A percentile compares a stretch with the other conserved stretches of the same genome.
Evolutionary conservation across 768 basidiomycete species (phyloP).

Genomic region (Obba rivulosa): DNA sequence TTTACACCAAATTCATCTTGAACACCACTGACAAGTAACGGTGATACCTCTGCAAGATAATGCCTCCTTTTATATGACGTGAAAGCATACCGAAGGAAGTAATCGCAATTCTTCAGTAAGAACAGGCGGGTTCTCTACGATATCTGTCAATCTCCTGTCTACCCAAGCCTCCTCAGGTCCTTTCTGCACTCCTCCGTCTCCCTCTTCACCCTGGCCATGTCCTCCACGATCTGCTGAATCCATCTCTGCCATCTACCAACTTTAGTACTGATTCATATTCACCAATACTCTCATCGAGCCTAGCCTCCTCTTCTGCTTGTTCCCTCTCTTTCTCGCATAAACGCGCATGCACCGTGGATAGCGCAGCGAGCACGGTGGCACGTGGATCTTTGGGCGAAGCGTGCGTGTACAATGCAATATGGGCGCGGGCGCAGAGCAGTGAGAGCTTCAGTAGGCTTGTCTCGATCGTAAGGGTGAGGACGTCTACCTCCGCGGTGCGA

Average conservation of each 20-base stretch:
- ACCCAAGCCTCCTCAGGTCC: slow-evolving; percentile 46
- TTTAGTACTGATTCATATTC: slow-evolving; percentile 37
- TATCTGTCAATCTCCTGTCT: slow-evolving; percentile 41
- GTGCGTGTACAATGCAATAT: slow-evolving; percentile 35
- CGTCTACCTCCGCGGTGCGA: slow-evolving; percentile 32
- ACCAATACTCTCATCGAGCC: slow-evolving; percentile 33
- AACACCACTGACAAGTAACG: slow-evolving; percentile 51
- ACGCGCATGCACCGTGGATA: slow-evolving; percentile 26
- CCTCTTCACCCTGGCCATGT: slow-evolving; percentile 41
- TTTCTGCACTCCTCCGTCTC: slow-evolving; percentile 45
- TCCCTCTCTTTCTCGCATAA: slow-evolving; percentile 31
- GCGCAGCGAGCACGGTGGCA: slow-evolving; percentile 28
- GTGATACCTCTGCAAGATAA: too few species aligned
- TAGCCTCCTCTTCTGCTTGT: slow-evolving; percentile 31
- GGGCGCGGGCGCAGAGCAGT: slow-evolving; percentile 36
- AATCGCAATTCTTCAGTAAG: too few species aligned
- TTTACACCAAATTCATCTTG: slow-evolving; percentile 59
- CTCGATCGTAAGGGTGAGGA: slow-evolving; percentile 42
- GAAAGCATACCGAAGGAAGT: too few species aligned
- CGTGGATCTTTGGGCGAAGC: slow-evolving; percentile 13
- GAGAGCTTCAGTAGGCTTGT: slow-evolving; percentile 43
- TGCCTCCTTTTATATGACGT: too few species aligned
- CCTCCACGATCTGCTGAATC: slow-evolving; percentile 43
- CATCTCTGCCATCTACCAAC: slow-evolving; percentile 33
- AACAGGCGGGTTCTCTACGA: too few species aligned